phyloP scores from a whole-genome alignment of 2,329 filamentous ascomycete genomes.

The Cladosporium austrohemisphaericum region DNA sequence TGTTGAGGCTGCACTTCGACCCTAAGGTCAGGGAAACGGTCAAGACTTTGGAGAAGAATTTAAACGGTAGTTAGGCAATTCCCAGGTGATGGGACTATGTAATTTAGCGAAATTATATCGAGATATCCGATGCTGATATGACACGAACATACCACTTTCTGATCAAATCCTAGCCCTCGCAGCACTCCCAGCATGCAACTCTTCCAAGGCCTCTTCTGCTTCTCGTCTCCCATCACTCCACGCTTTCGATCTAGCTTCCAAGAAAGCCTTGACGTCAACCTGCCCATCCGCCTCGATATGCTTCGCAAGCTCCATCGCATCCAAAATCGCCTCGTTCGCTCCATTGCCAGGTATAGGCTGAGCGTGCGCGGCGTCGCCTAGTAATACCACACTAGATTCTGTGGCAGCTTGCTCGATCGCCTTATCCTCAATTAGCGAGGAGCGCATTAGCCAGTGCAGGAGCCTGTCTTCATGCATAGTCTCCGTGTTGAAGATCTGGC shows the following conservation, averaged over 20 bases:
- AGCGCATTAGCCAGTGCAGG: conserved; percentile 43
- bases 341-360: conserved; percentile 41
- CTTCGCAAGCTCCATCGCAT: conserved; percentile 35
- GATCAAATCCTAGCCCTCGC: conserved; percentile 1
- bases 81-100: neutral
- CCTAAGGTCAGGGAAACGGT: conserved; percentile 72
- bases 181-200: neutral
- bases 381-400: conserved; percentile 27
- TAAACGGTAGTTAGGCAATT: conserved; percentile 14
- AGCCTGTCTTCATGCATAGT: conserved; percentile 34
- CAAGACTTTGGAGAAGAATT: conserved; percentile 26
- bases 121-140: too few relatives aligned
- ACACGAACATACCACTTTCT: too few relatives aligned
- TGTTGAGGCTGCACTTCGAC: conserved; percentile 80
- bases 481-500: conserved; percentile 31
- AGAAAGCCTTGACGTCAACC: conserved; percentile 20
- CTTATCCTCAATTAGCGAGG: conserved; percentile 21
- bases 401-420: conserved; percentile 25
- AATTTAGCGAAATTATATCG: neutral
- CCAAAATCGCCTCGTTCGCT: conserved; percentile 39
- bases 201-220: conserved; percentile 17
- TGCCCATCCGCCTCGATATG: conserved; percentile 22
- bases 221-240: conserved; percentile 25
- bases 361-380: conserved; percentile 41
- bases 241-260: conserved; percentile 17